phyloP scores from a whole-genome alignment of 306 rosid genomes.

The Boehmeria nivea region DNA sequence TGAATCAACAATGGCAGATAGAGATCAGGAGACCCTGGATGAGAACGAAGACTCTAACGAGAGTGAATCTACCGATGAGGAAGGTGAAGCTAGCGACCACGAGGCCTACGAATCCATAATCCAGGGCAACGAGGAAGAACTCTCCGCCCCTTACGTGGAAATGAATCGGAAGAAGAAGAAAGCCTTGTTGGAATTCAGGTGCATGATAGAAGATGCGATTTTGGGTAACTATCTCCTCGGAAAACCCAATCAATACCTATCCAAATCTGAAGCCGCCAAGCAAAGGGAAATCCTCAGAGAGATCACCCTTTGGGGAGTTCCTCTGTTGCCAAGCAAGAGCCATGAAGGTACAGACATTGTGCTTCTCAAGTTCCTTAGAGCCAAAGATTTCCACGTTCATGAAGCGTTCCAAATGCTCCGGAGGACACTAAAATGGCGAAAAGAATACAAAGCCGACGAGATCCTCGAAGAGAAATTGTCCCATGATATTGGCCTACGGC shows the following conservation, averaged over 20 bases:
- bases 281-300: slow-evolving; percentile 34
- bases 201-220: slow-evolving; percentile 65
- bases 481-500: slow-evolving; percentile 30
- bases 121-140: slow-evolving; percentile 4
- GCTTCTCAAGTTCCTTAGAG: slow-evolving; percentile 63
- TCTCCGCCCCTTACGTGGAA: slow-evolving; percentile 16
- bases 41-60: background rate
- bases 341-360: slow-evolving; percentile 63
- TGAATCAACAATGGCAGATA: background rate
- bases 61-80: background rate
- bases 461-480: slow-evolving; percentile 39
- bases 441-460: slow-evolving; percentile 28
- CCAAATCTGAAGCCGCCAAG: background rate
- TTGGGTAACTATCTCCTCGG: slow-evolving; percentile 49
- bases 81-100: slow-evolving; percentile 5
- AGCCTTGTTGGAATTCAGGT: slow-evolving; percentile 55
- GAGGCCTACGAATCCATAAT: slow-evolving; percentile 16
- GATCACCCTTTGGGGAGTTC: slow-evolving; percentile 68
- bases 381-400: slow-evolving; percentile 48
- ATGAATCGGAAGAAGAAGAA: slow-evolving; percentile 40
- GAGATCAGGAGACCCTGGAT: slow-evolving; percentile 1
- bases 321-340: slow-evolving; percentile 72
- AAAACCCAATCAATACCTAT: slow-evolving; percentile 15
- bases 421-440: slow-evolving; percentile 60
- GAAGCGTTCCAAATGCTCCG: slow-evolving; percentile 70